phyloP scores from a whole-genome alignment of 805 yeast species.

The Candida saitoana region DNA sequence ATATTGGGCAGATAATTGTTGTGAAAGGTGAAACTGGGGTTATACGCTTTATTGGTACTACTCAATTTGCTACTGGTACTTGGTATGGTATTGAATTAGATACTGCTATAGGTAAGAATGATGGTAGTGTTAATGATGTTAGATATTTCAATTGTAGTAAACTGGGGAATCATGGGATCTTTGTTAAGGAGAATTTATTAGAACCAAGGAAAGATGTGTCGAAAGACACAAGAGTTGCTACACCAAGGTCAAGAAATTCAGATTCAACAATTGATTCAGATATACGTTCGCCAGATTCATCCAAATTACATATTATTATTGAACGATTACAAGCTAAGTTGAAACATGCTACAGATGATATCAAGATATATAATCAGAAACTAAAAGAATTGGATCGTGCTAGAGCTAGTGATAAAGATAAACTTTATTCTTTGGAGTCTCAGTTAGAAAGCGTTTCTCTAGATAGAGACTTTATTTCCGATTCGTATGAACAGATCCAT shows the following conservation, averaged over 20 bases:
- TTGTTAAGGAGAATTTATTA: slow-evolving; percentile 34
- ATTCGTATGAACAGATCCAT: slow-evolving; percentile 27
- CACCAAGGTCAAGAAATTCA: not conserved
- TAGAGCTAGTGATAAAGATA: slow-evolving; percentile 5
- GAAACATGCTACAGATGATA: slow-evolving; percentile 25
- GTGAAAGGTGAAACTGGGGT: slow-evolving; percentile 41
- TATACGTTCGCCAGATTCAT: not conserved
- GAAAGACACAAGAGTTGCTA: not conserved
- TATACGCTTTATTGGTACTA: slow-evolving; percentile 48
- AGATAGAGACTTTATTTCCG: slow-evolving; percentile 43
- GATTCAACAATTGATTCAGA: not conserved
- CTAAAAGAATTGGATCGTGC: slow-evolving; percentile 14
- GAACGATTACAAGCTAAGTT: slow-evolving; percentile 46
- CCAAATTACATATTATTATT: slow-evolving; percentile 15
- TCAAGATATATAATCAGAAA: slow-evolving; percentile 16
- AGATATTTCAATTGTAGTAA: slow-evolving; percentile 38
- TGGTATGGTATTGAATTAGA: slow-evolving; percentile 52
- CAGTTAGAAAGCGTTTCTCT: slow-evolving; percentile 29
- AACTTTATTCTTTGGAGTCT: slow-evolving; percentile 14
- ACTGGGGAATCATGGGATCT: slow-evolving; percentile 41
- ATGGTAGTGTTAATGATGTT: slow-evolving; percentile 45
- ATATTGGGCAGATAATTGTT: slow-evolving; percentile 28
- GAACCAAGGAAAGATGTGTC: not conserved
- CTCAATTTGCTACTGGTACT: slow-evolving; percentile 55
- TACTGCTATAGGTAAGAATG: slow-evolving; percentile 41